phyloP scores from a whole-genome alignment of 352 stramenopile species.

The Pythium coloratum region DNA sequence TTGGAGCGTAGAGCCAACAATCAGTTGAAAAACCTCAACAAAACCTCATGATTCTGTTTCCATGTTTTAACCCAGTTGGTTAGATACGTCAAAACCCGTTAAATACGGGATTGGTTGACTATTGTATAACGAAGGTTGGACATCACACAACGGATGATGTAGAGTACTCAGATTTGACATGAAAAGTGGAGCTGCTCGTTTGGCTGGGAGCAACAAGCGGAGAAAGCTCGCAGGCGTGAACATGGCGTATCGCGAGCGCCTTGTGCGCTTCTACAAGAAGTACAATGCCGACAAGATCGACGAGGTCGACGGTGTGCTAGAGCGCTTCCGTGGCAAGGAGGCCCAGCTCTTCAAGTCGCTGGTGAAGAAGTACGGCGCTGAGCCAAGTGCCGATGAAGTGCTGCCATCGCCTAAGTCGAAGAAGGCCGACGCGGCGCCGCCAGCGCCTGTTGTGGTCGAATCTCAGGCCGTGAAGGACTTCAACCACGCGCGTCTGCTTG shows the following conservation, averaged over 20 bases:
- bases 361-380: constrained; percentile 81
- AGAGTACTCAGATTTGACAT: not conserved
- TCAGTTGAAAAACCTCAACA: constrained; percentile 15
- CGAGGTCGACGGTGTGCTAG: constrained; percentile 79
- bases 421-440: constrained; percentile 7
- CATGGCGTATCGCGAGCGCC: constrained; percentile 66
- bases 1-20: constrained; percentile 1
- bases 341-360: constrained; percentile 67
- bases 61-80: not conserved
- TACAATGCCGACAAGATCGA: constrained; percentile 85
- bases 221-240: not conserved
- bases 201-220: constrained; percentile 7
- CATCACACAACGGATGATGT: not conserved
- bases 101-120: not conserved
- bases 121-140: not conserved
- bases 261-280: constrained; percentile 84
- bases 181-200: constrained; percentile 4
- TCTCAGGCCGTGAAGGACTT: constrained; percentile 40
- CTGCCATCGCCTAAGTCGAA: constrained; percentile 28
- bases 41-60: not conserved
- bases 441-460: constrained; percentile 21
- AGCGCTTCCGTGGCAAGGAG: constrained; percentile 82
- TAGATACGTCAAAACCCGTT: not conserved
- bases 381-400: constrained; percentile 55
- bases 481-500: constrained; percentile 64